A percentile compares a stretch with the other conserved stretches of the same genome.
Evolutionary conservation across 495 filamentous ascomycete species (phyloP).

Genomic region (Penicillium samsonianum): DNA sequence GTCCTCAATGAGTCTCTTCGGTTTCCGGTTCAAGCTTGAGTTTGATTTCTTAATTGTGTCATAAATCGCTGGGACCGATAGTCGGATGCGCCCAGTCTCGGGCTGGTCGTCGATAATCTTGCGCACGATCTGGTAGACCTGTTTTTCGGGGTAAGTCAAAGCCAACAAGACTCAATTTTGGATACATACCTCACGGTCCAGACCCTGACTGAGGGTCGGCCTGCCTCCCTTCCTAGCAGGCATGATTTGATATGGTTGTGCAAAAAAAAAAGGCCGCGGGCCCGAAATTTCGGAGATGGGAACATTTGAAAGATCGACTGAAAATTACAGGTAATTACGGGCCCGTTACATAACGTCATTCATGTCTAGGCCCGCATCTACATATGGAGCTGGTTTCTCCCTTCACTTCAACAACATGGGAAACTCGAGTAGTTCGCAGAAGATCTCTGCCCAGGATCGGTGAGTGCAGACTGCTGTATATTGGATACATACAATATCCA

Average conservation of each 20-base stretch:
- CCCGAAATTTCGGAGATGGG: slow-evolving; percentile 19
- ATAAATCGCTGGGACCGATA: slow-evolving; percentile 67
- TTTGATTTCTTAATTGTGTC: slow-evolving; percentile 80
- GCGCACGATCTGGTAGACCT: slow-evolving; percentile 74
- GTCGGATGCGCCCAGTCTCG: slow-evolving; percentile 42
- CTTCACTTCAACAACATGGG: slow-evolving; percentile 55
- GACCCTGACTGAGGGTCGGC: slow-evolving; percentile 51
- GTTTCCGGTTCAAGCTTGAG: slow-evolving; percentile 76
- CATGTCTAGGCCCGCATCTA: slow-evolving; percentile 1
- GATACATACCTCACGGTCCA: slow-evolving; percentile 56
- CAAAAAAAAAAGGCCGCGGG: slow-evolving; percentile 20
- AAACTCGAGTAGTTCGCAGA: slow-evolving; percentile 63
- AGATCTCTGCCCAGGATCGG: slow-evolving; percentile 74
- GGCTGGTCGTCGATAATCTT: slow-evolving; percentile 68
- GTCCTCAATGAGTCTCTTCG: slow-evolving; percentile 77
- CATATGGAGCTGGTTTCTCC: background rate
- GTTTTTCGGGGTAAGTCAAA: slow-evolving; percentile 6
- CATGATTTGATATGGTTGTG: slow-evolving; percentile 24
- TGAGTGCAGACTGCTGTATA: slow-evolving; percentile 26
- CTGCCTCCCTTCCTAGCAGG: slow-evolving; percentile 44
- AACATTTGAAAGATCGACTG: slow-evolving; percentile 5
- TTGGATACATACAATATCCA: background rate
- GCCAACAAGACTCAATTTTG: slow-evolving; percentile 1
- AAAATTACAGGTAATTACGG: slow-evolving; percentile 23
- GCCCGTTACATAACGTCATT: slow-evolving; percentile 31